Evolutionary conservation across 257 asterid species (phyloP), one percentile per base, ranked within the genome.

Genomic region (Rhazya stricta): DNA sequence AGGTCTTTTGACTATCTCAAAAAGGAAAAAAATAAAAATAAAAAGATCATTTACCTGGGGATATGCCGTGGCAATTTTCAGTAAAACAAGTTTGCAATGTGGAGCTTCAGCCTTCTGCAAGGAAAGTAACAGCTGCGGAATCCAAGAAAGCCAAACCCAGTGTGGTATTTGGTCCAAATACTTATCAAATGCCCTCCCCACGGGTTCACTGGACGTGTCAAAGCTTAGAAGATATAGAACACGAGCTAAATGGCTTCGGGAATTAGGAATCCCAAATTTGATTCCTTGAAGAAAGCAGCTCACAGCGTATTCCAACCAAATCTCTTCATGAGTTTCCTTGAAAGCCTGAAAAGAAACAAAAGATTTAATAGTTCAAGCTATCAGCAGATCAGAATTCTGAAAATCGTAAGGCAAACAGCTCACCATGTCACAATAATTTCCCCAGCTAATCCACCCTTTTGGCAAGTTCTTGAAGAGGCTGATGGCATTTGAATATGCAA

Each of bases 81-180:
- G 91, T 74, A 95, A 86, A 67, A 95, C 97, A 84, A 88, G 96
- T 79, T 95, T 95, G 91, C 98, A 92, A 80, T 95, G 98, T 75
- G 90, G 86, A 82, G 97, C 96, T 88, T 95, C 98, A 56, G 92
- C 80, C 89, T 97, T 91, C 82, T 95, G 99, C 74, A 95, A 86
- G 62, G 98, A 95, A 74, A 92, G 87, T 77, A 95, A 83, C 56
- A 95, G 86, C 87, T 95, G 99, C 25, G 99, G 99, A 81, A 95
- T 92, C 99, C 99, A 95, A 75, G 99, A 88, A 81, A 95, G 94
- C 99, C 98, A 95, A 81, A 92, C 97, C 99, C 98, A 95, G 66
- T 92, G 85, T 53, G 99, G 99, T 78, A 92, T 82, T 79, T 92
- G 96, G 45, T 92, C 99, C 83, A 91, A 73, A 83, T 89, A 91